Evolutionary conservation across 2,329 filamentous ascomycete species (phyloP), one percentile per base, ranked within the genome.

Genomic region (Alternaria postmessia): DNA sequence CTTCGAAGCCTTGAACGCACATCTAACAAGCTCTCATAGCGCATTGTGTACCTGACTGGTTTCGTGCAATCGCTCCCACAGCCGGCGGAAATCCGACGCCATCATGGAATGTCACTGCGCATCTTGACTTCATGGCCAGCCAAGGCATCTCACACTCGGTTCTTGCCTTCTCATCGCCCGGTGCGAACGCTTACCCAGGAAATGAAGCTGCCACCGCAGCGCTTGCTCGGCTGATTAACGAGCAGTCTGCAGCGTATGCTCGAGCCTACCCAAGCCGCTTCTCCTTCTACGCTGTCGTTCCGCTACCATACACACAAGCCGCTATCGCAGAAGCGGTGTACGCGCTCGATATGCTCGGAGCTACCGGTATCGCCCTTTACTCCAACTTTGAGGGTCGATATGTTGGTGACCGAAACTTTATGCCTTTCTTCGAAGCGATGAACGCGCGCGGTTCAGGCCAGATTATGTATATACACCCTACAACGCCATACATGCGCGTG

Each of bases 211-310:
- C 39, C 7, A 52, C 59, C 2, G 32, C 41, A 7, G 59, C 52
- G 5, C 59, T 62, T 14, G 62, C 59, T 14, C 52, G 62, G 5
- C 11, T 64, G 7, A 48, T 59, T 9, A 64, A 64, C 20, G 59
- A 59, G 39, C 56, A 64, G 6, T 49, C 52, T 32, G 54, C 62
- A 5, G 47, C 54, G 9, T 49, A 53, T 0, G 51, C 41, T 5
- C 51, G 47, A 26, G 30, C 39, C 12, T 49, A 62, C 24, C 59
- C 52, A 14, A 44, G 51, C 6, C 36, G 39, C 41, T 62, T 64
- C 48, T 49, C 59, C 6, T 64, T 64, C n/a, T 59, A 59, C 20
- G 62, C 56, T n/a, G 47, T 52, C 14, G 60, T 55, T 6, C 56
- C 62, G 8, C 52, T 62, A 2, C 62, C 59, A 4, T 65, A 60